These are phyloP conservation scores for Chlorella vulgaris DNA, from an alignment of 139 green algal genomes.

Conservation along the genomic window DNA sequence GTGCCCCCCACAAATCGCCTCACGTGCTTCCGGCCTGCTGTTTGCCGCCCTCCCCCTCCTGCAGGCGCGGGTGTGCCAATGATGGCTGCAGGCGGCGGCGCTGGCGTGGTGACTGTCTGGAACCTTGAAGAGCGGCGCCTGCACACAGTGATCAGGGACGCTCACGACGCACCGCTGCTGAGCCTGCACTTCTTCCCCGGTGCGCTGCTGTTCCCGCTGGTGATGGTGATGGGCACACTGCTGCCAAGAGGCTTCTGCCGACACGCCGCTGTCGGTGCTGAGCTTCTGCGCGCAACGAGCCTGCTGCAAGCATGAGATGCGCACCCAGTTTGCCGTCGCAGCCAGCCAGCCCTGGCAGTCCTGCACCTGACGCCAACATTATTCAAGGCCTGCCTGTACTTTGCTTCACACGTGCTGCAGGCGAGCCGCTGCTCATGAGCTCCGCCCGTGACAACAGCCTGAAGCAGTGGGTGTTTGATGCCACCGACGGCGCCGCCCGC, in stretches of 20 bases:
- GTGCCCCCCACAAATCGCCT: too few relatives aligned
- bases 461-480: slow-evolving; percentile 97
- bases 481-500: slow-evolving; percentile 46
- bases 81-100: slow-evolving; percentile 76
- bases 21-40: too few relatives aligned
- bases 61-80: slow-evolving; percentile 68
- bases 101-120: slow-evolving; percentile 90
- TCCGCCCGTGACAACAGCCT: slow-evolving; percentile 87
- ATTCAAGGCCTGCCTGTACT: neutral
- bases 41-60: too few relatives aligned
- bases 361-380: slow-evolving; percentile 65
- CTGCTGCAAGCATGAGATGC: too few relatives aligned
- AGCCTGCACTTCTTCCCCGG: slow-evolving; percentile 73
- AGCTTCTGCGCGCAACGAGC: too few relatives aligned
- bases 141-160: slow-evolving; percentile 68
- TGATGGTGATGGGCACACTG: neutral
- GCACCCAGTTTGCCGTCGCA: neutral
- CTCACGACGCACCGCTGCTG: slow-evolving; percentile 71
- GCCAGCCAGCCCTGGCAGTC: neutral
- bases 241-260: too few relatives aligned
- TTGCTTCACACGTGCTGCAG: slow-evolving; percentile 2
- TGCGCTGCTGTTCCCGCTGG: neutral
- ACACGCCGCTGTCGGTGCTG: too few relatives aligned
- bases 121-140: slow-evolving; percentile 86
- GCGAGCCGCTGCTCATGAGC: slow-evolving; percentile 90